These are phyloP conservation scores for Torrubiellomyces zombiae DNA, from an alignment of 2,329 filamentous ascomycete species.

Conservation along the genomic window DNA sequence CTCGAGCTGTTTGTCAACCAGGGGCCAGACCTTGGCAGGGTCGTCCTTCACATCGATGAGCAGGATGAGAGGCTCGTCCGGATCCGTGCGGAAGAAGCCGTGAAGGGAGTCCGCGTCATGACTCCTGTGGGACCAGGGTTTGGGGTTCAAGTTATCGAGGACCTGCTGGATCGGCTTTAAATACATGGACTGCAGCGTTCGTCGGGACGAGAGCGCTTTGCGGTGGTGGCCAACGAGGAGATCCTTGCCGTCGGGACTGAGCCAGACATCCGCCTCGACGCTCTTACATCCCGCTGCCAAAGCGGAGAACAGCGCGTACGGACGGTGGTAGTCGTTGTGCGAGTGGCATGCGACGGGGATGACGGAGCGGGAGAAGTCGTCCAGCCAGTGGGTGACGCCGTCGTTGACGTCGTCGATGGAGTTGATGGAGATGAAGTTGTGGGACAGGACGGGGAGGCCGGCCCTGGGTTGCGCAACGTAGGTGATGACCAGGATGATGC, in stretches of 20 bases:
- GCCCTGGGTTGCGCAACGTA: slow-evolving; percentile 3
- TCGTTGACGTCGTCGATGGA: neutral
- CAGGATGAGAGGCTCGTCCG: slow-evolving; percentile 37
- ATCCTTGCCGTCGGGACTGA: slow-evolving; percentile 22
- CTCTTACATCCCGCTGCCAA: slow-evolving; percentile 40
- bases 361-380: slow-evolving; percentile 2
- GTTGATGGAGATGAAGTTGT: slow-evolving; percentile 5
- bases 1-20: slow-evolving; percentile 22
- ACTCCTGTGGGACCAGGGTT: neutral
- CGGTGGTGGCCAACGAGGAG: slow-evolving; percentile 48
- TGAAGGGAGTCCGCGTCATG: slow-evolving; percentile 22
- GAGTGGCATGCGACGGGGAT: slow-evolving; percentile 41
- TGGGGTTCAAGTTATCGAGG: slow-evolving; percentile 22
- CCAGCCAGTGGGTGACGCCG: slow-evolving; percentile 2
- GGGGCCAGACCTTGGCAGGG: slow-evolving; percentile 9
- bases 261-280: slow-evolving; percentile 54
- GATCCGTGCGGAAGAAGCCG: slow-evolving; percentile 40
- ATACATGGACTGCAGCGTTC: slow-evolving; percentile 44
- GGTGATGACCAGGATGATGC: slow-evolving; percentile 3
- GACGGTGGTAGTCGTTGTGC: slow-evolving; percentile 54
- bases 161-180: slow-evolving; percentile 45
- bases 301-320: slow-evolving; percentile 45
- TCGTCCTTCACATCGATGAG: slow-evolving; percentile 51
- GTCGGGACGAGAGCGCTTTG: slow-evolving; percentile 25
- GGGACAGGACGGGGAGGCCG: slow-evolving; percentile 2